phyloP scores from a whole-genome alignment of 768 basidiomycete species.

The Macrolepiota dolichaula region DNA sequence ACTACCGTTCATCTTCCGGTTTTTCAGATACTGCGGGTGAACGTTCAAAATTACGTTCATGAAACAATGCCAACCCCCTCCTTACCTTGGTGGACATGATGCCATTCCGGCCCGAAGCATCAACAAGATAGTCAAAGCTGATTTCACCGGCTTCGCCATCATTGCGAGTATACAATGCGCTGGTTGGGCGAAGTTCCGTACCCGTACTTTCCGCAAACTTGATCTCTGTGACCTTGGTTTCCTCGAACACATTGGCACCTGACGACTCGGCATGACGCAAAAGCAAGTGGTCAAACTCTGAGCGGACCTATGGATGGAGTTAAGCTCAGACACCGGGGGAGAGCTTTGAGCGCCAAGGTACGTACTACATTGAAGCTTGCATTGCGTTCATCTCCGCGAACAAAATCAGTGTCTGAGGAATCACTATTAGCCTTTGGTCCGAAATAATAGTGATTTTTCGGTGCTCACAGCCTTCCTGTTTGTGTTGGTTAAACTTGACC shows the following conservation, averaged over 20 bases:
- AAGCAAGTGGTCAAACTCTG: slow-evolving; percentile 34
- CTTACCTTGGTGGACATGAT: slow-evolving; percentile 32
- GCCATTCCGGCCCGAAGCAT: slow-evolving; percentile 32
- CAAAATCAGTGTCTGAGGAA: slow-evolving; percentile 31
- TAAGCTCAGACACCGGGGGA: background rate
- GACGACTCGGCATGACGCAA: slow-evolving; percentile 28
- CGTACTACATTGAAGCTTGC: slow-evolving; percentile 35
- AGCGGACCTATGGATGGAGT: slow-evolving; percentile 23
- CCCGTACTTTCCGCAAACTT: slow-evolving; percentile 19
- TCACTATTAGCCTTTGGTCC: background rate
- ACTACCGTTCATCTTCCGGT: slow-evolving; percentile 28
- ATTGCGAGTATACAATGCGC: slow-evolving; percentile 22
- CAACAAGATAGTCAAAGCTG: slow-evolving; percentile 31
- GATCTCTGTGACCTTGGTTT: slow-evolving; percentile 26
- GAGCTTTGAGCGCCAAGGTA: background rate
- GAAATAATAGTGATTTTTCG: background rate
- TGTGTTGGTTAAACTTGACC: slow-evolving; percentile 34
- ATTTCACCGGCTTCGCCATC: slow-evolving; percentile 24
- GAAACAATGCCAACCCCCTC: slow-evolving; percentile 6
- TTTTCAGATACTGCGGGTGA: slow-evolving; percentile 23
- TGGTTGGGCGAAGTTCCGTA: slow-evolving; percentile 17
- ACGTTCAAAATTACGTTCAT: background rate
- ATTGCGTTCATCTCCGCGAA: slow-evolving; percentile 22
- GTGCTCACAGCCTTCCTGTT: slow-evolving; percentile 35
- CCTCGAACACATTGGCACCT: slow-evolving; percentile 31